Evolutionary conservation across 257 asterid species (phyloP), one percentile per base, ranked within the genome.

Genomic region (Buddleja alternifolia): DNA sequence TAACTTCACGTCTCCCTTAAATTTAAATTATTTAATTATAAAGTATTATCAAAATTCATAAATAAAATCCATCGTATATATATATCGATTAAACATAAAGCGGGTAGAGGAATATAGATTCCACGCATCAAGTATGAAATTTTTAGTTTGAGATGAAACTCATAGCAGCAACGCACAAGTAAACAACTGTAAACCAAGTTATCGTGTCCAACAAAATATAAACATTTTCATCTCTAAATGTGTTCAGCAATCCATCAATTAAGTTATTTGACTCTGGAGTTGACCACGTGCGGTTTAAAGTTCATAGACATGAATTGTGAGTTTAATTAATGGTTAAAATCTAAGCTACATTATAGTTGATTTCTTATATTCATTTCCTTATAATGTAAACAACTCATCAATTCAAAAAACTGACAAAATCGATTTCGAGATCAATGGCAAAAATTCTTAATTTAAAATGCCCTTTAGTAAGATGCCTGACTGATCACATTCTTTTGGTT

Each of bases 151-250:
- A 41, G 57, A 16, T 9, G 54, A 3, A 34, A 15, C 24, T 0
- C 37, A 53, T 23, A 39, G 72, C 7, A 67, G 46, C 34, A 34
- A 11, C 20, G 5, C 20, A n/a, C n/a, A 3, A 53, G 52, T 9
- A 8, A 8, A 40, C 6, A 67, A 53, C 51, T 24, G 21, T 48
- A 39, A 50, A 71, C 11, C 32, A 36, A 63, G 50, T 64, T 73
- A 23, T 14, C 14, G 10, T 32, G 29, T 48, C 42, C 17, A 25
- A 25, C 42, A 51, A 21, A 7, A 36, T 19, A 52, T 45, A n/a
- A 15, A 59, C 45, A 48, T 68, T 60, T 44, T 40, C 39, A 19
- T 36, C 40, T 23, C 68, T 19, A 41, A 7, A 52, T 42, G 32
- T 32, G 51, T 34, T 32, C 40, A 25, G 70, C 39, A 44, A 68